Base-by-base conservation (phyloP, 306 rosid species). In the Inga laurina region DNA sequence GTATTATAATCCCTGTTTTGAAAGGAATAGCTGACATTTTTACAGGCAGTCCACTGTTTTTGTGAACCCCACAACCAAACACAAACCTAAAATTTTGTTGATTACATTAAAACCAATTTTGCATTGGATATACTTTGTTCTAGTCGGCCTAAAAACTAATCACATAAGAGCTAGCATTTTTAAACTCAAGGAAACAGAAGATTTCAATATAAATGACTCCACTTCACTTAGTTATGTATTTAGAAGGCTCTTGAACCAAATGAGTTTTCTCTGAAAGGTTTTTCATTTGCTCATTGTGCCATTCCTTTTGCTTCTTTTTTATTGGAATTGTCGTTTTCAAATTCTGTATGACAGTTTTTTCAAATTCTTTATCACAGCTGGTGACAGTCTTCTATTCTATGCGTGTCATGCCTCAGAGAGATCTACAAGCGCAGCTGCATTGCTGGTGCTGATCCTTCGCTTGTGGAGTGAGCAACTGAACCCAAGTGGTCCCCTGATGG, bases 401-500 rank as follows among this genome's bases (percentile, higher is more conserved):
- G 48, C 48, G 16, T 52, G 52, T 56, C 81, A 57, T 75, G 35
- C 44, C 79, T 82, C 41, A 96, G 98, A 78, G 93, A 94, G 79
- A 82, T 94, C 80, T 56, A 61, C 68, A 92, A 92, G 82, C 89
- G 91, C 64, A 80, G 90, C 57, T 90, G 97, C 84, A 86, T 94
- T 81, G 93, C 97, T 85, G 97, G 99, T 32, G 59, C 43, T 68
- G 94, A 96, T 89, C 85, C 95, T 59, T 78, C 76, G 16, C 66
- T 88, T 74, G 90, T 92, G 86, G 99, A 94, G 88, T 92, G 98
- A 68, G 93, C 97, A 82, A 89, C 89, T 72, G 99, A 92, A 93
- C 99, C 99, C 35, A 94, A 94, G 94, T 97, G 99, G 99, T 94
- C 99, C 35, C 77, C 97, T n/a, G 57, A 77, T 80, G 99, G 99